Base-by-base conservation (phyloP, 176 grass and related monocot genomes). In the Triticum turgidum region DNA sequence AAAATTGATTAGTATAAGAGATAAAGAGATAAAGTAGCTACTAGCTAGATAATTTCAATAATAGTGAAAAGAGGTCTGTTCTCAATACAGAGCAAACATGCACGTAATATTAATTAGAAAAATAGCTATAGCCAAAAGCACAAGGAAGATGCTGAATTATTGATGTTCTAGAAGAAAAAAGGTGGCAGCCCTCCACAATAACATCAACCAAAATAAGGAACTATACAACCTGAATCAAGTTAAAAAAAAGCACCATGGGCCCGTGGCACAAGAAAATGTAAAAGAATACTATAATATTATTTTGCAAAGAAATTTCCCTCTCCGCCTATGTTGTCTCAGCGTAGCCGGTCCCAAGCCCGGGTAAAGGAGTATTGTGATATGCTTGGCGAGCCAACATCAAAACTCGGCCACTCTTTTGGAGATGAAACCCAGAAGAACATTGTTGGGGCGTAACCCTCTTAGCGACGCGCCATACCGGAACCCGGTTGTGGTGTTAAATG, bases 1-100 rank as follows among this genome's bases (percentile, higher is more conserved):
- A 72, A 22, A 80, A 65, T 24, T 77, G 76, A 75, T 86, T 67
- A 84, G 21, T 78, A 21, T 86, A 59, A 58, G 34, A 67, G 24
- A 66, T 80, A 32, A 61, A 67, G 27, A 21, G 8, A 33, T 17
- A 20, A 3, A 79, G 73, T 73, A 74, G 20, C 6, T 37, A 61
- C 15, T 79, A 59, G 20, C 13, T 47, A 67, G 30, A 73, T 38
- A 83, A 45, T 74, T 72, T 87, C 33, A 42, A 87, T 72, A 72
- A 73, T 37, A 79, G 27, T 12, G 68, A 69, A 54, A 38, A 52
- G 24, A 44, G 9, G 18, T 69, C 73, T 14, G 42, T 81, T 34
- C 10, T 64, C 4, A 44, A 65, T 35, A 74, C n/a, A 34, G 24
- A 73, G 62, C 21, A 78, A 56, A 84, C 39, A 75, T 68, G 38